A percentile compares a stretch with the other conserved stretches of the same genome.
phyloP scores from a whole-genome alignment of 2,329 filamentous ascomycete genomes.

The Metarhizium brunneum region DNA sequence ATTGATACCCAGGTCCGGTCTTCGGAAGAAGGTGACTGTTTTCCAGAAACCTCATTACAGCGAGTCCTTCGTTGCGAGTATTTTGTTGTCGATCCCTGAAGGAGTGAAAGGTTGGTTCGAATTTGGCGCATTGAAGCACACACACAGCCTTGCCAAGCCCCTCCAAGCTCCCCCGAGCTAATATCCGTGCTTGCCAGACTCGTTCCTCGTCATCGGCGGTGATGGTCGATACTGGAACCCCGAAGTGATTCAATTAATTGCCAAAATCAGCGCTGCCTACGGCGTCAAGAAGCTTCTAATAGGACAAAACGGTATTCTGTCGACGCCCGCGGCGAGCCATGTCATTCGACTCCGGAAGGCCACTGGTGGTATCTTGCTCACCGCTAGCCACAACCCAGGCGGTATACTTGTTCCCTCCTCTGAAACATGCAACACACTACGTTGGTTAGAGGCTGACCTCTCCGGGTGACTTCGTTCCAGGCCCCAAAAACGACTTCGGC shows the following conservation, averaged over 20 bases:
- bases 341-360: constrained; percentile 90
- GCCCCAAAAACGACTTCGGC: constrained; percentile 89
- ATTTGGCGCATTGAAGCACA: not conserved
- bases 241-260: constrained; percentile 91
- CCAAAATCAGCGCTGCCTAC: constrained; percentile 93
- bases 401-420: constrained; percentile 44
- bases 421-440: not conserved
- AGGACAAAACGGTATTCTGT: constrained; percentile 92
- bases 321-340: constrained; percentile 91
- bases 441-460: not conserved
- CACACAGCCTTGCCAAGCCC: not conserved
- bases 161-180: constrained; percentile 9
- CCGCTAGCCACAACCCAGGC: constrained; percentile 95
- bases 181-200: constrained; percentile 29
- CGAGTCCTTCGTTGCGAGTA: constrained; percentile 89
- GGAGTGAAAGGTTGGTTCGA: constrained; percentile 63
- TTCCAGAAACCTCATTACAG: constrained; percentile 95
- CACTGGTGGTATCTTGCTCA: constrained; percentile 92
- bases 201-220: constrained; percentile 92
- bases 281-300: constrained; percentile 98
- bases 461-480: constrained; percentile 32
- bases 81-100: constrained; percentile 92
- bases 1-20: constrained; percentile 62
- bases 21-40: constrained; percentile 97
- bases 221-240: constrained; percentile 97